Conservation (phyloP, 2,329 filamentous ascomycete genomes). For the Talaromyces albobiverticillius region DNA sequence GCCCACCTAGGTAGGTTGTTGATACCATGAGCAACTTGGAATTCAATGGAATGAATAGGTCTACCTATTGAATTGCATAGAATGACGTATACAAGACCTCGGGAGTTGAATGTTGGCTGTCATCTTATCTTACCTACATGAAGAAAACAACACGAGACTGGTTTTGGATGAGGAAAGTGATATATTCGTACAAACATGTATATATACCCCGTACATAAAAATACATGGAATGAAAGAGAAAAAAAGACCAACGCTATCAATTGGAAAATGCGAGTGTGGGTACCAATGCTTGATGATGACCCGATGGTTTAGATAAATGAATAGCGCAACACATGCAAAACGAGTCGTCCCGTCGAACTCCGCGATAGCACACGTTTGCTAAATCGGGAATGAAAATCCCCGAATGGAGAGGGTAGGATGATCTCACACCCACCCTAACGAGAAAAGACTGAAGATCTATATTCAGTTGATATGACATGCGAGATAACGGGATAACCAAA, state of each 20-base stretch:
- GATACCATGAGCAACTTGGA: too few species aligned
- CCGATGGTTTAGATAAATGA: neutral
- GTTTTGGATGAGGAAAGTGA: neutral
- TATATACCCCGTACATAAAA: neutral
- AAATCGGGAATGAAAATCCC: conserved; percentile 16
- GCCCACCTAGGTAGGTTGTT: too few species aligned
- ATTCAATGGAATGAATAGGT: too few species aligned
- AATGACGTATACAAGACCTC: neutral
- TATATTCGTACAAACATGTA: neutral
- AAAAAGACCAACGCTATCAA: neutral
- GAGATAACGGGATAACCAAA: neutral
- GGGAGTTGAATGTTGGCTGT: neutral
- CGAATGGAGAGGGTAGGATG: neutral
- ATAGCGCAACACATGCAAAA: neutral
- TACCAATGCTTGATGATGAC: neutral
- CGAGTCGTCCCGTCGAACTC: neutral
- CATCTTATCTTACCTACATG: neutral
- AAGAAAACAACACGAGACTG: neutral
- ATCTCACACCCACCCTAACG: neutral
- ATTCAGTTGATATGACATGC: neutral
- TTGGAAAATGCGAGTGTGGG: conserved; percentile 9
- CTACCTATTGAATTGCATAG: neutral
- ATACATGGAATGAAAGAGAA: neutral
- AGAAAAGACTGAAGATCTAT: neutral
- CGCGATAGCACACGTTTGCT: conserved; percentile 13